phyloP scores from a whole-genome alignment of 2,329 filamentous ascomycete species.

The Aciculosporium take region DNA sequence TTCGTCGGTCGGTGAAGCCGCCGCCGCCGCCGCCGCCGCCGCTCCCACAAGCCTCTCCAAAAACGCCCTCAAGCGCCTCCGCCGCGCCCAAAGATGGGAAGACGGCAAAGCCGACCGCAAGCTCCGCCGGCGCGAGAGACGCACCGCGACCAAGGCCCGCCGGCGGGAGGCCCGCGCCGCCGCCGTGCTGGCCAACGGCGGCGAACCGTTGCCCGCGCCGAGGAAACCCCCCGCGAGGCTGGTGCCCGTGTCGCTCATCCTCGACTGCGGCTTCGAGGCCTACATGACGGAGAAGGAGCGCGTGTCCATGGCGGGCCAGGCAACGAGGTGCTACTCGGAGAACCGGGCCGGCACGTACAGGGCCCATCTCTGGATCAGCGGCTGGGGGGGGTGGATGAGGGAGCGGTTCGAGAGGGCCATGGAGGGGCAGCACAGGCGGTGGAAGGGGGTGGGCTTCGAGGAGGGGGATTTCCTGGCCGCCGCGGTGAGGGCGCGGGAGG shows the following conservation, averaged over 20 bases:
- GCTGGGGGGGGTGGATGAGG: conserved; percentile 61
- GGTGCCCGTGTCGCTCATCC: conserved; percentile 64
- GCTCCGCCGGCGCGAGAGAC: conserved; percentile 39
- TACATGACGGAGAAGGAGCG: conserved; percentile 80
- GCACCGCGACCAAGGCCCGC: conserved; percentile 30
- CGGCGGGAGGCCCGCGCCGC: conserved; percentile 36
- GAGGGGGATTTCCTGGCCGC: conserved; percentile 61
- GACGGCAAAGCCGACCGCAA: conserved; percentile 48
- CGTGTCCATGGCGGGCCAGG: conserved; percentile 67
- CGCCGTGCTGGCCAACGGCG: conserved; percentile 33
- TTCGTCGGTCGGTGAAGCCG: background rate
- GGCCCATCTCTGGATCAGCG: conserved; percentile 61
- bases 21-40: background rate
- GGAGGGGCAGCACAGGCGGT: conserved; percentile 54
- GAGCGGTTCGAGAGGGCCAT: conserved; percentile 69
- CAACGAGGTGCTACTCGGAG: conserved; percentile 81
- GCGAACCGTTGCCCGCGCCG: conserved; percentile 27
- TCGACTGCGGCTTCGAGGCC: conserved; percentile 87
- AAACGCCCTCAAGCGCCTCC: conserved; percentile 69
- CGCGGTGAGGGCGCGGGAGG: conserved; percentile 47
- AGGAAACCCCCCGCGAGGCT: conserved; percentile 30
- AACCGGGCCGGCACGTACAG: conserved; percentile 57
- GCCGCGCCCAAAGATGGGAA: conserved; percentile 61
- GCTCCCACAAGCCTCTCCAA: conserved; percentile 48
- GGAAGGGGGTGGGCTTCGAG: conserved; percentile 65